phyloP scores from a whole-genome alignment of 352 stramenopile genomes.

The Pythium dissimile region DNA sequence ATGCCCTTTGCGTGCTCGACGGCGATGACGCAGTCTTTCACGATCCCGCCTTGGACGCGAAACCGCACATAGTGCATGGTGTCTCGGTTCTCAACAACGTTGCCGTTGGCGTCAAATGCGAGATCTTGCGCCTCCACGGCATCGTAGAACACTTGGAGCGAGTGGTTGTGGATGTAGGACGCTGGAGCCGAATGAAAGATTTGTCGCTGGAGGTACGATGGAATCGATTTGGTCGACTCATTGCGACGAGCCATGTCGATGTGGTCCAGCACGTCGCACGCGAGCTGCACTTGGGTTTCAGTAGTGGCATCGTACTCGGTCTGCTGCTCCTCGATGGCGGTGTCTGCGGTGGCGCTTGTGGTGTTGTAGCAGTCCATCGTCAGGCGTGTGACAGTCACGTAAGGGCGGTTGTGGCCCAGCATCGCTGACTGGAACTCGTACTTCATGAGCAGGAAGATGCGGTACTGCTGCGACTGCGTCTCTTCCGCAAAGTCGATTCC shows the following conservation, averaged over 20 bases:
- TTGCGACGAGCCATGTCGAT: constrained; percentile 47
- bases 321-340: constrained; percentile 3
- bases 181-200: constrained; percentile 37
- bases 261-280: constrained; percentile 61
- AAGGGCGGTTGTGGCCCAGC: constrained; percentile 44
- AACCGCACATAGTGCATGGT: constrained; percentile 56
- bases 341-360: constrained; percentile 5
- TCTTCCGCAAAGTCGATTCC: constrained; percentile 39
- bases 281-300: not conserved
- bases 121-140: constrained; percentile 52
- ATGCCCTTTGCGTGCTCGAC: constrained; percentile 38
- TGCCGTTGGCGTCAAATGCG: constrained; percentile 20
- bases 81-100: constrained; percentile 13
- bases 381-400: constrained; percentile 51
- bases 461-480: constrained; percentile 38
- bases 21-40: constrained; percentile 51
- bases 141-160: constrained; percentile 43
- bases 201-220: constrained; percentile 39
- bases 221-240: constrained; percentile 31
- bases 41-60: constrained; percentile 28
- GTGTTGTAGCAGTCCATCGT: constrained; percentile 58
- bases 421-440: constrained; percentile 61
- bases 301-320: constrained; percentile 1
- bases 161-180: constrained; percentile 36
- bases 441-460: constrained; percentile 49